A percentile compares a stretch with the other conserved stretches of the same genome.
Conservation (phyloP, 768 basidiomycete species). For the Ephemerocybe angulata region DNA sequence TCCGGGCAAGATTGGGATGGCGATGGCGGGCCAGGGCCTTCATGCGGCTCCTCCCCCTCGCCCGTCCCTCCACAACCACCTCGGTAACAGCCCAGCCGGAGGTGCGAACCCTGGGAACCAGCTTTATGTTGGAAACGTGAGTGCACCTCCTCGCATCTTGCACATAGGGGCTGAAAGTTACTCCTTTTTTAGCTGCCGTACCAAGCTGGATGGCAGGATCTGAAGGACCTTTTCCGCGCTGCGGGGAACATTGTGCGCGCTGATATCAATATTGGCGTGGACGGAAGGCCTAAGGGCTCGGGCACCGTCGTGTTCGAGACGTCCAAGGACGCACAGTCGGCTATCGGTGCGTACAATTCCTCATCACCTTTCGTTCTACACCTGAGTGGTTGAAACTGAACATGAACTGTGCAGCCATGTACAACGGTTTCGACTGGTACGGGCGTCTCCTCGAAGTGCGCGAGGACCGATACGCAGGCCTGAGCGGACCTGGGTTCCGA, state of each 20-base stretch:
- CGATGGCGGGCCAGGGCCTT: constrained; percentile 89
- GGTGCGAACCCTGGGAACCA: constrained; percentile 80
- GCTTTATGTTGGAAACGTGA: constrained; percentile 87
- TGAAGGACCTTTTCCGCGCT: constrained; percentile 95
- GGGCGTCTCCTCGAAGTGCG: constrained; percentile 93
- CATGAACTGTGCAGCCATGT: constrained; percentile 64
- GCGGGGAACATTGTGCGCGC: constrained; percentile 94
- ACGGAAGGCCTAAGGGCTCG: constrained; percentile 92
- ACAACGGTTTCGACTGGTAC: constrained; percentile 97
- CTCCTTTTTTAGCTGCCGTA: constrained; percentile 69
- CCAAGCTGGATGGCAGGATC: constrained; percentile 97
- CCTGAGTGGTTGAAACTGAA: background rate
- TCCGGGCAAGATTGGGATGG: constrained; percentile 93
- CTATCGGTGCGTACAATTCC: constrained; percentile 88
- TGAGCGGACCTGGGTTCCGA: constrained; percentile 61
- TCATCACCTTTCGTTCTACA: too few species aligned
- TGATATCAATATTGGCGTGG: constrained; percentile 90
- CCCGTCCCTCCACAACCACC: constrained; percentile 76
- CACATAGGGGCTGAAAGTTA: constrained; percentile 1
- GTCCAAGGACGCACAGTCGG: constrained; percentile 83
- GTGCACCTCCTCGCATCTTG: constrained; percentile 19
- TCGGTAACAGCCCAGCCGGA: too few species aligned
- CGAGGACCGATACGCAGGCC: constrained; percentile 90
- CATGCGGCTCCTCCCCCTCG: constrained; percentile 79
- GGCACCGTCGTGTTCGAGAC: constrained; percentile 97